phyloP scores from a whole-genome alignment of 352 stramenopile species.

The Phytophthora rubi region DNA sequence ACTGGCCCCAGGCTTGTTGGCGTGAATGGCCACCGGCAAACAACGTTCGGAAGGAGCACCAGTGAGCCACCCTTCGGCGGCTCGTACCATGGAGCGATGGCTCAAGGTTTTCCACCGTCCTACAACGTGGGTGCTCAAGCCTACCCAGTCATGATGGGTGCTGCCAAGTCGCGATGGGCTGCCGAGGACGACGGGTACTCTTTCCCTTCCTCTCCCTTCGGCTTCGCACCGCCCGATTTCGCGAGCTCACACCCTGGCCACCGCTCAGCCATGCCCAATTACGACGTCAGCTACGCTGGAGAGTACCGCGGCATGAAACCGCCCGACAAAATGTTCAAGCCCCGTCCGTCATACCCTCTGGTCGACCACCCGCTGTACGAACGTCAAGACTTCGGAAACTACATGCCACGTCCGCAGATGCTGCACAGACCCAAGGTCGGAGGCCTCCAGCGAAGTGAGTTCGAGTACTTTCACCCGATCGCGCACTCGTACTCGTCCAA shows the following conservation, averaged over 20 bases:
- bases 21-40: conserved; percentile 23
- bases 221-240: conserved; percentile 36
- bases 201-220: conserved; percentile 33
- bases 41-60: conserved; percentile 30
- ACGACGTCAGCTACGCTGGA: conserved; percentile 25
- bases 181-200: conserved; percentile 30
- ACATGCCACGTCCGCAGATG: conserved; percentile 31
- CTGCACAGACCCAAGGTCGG: conserved; percentile 43
- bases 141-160: conserved; percentile 31
- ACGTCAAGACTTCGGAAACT: conserved; percentile 32
- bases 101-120: conserved; percentile 32
- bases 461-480: conserved; percentile 57
- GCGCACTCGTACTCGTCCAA: conserved; percentile 74
- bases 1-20: conserved; percentile 17
- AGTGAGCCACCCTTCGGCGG: conserved; percentile 38
- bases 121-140: conserved; percentile 28
- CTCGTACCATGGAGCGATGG: conserved; percentile 33
- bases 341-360: conserved; percentile 30
- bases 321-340: conserved; percentile 31
- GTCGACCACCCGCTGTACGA: conserved; percentile 37
- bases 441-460: conserved; percentile 34
- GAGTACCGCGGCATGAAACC: conserved; percentile 30
- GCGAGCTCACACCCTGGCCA: conserved; percentile 23
- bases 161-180: conserved; percentile 32
- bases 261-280: conserved; percentile 19